phyloP scores from a whole-genome alignment of 1,284 basidiomycete genomes.

The Naganishia liquefaciens region DNA sequence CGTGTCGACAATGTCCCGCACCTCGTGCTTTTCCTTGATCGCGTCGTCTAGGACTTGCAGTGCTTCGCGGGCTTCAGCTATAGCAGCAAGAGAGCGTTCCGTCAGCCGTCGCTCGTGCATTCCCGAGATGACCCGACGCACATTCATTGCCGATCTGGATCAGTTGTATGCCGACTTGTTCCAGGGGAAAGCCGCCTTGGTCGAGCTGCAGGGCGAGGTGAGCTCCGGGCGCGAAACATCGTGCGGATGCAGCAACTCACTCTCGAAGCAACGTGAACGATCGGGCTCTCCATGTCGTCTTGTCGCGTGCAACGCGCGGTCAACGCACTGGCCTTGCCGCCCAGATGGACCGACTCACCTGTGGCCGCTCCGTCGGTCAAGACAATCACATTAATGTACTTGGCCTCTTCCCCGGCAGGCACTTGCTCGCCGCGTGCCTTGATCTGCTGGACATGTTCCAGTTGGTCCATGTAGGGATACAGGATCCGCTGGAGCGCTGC shows the following conservation, averaged over 20 bases:
- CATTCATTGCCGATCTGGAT: constrained; percentile 53
- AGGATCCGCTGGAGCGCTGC: constrained; percentile 45
- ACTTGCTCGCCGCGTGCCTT: constrained; percentile 9
- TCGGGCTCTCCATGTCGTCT: constrained; percentile 40
- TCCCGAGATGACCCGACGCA: constrained; percentile 10
- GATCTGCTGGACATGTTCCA: constrained; percentile 38
- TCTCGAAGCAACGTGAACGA: constrained; percentile 6
- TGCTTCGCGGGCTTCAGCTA: constrained; percentile 41
- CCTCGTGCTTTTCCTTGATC: constrained; percentile 41
- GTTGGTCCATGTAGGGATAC: constrained; percentile 47
- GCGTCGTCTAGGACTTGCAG: constrained; percentile 52
- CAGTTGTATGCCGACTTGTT: constrained; percentile 55
- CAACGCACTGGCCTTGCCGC: not conserved
- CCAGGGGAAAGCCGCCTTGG: constrained; percentile 48
- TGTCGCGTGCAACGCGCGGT: not conserved
- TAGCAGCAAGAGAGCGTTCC: not conserved
- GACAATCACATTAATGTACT: constrained; percentile 47
- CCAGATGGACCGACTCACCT: constrained; percentile 27
- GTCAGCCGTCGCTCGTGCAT: not conserved
- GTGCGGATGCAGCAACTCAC: not conserved
- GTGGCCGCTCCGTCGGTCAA: constrained; percentile 37
- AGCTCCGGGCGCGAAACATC: not conserved
- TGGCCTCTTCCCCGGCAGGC: constrained; percentile 36
- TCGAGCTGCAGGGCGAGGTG: constrained; percentile 42
- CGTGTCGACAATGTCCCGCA: constrained; percentile 51